Conservation (phyloP, 139 green algal genomes). For the Axilococcus clingmanii region DNA sequence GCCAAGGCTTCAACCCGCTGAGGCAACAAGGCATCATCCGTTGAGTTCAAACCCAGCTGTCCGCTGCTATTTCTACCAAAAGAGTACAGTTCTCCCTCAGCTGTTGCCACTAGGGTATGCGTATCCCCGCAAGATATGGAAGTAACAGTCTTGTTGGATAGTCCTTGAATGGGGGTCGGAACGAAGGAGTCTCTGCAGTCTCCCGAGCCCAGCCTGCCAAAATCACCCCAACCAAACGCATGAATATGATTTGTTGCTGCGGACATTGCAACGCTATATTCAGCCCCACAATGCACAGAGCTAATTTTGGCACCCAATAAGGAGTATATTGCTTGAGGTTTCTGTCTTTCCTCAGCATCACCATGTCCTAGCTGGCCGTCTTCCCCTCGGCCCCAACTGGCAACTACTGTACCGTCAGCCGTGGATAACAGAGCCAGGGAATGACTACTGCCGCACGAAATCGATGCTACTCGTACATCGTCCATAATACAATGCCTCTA, state of each 20-base stretch:
- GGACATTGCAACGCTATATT: slow-evolving; percentile 68
- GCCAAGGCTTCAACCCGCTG: slow-evolving; percentile 36
- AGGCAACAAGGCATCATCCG: slow-evolving; percentile 45
- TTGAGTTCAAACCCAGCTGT: slow-evolving; percentile 72
- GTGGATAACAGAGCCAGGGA: slow-evolving; percentile 11
- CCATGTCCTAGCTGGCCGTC: slow-evolving; percentile 66
- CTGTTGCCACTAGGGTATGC: slow-evolving; percentile 65
- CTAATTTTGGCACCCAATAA: slow-evolving; percentile 33
- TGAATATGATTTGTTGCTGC: neutral
- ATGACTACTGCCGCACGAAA: slow-evolving; percentile 12
- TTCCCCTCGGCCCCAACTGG: slow-evolving; percentile 72
- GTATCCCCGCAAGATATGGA: slow-evolving; percentile 78
- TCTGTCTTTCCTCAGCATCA: slow-evolving; percentile 39
- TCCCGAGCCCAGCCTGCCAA: slow-evolving; percentile 60
- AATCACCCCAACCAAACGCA: slow-evolving; percentile 10
- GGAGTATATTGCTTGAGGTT: slow-evolving; percentile 36
- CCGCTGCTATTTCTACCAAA: slow-evolving; percentile 72
- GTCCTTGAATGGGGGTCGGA: slow-evolving; percentile 48
- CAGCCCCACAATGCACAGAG: slow-evolving; percentile 61
- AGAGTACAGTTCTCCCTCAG: slow-evolving; percentile 42
- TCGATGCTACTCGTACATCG: neutral
- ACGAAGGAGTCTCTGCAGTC: slow-evolving; percentile 69
- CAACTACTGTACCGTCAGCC: slow-evolving; percentile 20
- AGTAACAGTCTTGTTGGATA: slow-evolving; percentile 28
- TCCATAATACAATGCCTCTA: neutral